Base-by-base conservation (phyloP, 2,329 filamentous ascomycete species). In the Pseudogymnoascus sp. region DNA sequence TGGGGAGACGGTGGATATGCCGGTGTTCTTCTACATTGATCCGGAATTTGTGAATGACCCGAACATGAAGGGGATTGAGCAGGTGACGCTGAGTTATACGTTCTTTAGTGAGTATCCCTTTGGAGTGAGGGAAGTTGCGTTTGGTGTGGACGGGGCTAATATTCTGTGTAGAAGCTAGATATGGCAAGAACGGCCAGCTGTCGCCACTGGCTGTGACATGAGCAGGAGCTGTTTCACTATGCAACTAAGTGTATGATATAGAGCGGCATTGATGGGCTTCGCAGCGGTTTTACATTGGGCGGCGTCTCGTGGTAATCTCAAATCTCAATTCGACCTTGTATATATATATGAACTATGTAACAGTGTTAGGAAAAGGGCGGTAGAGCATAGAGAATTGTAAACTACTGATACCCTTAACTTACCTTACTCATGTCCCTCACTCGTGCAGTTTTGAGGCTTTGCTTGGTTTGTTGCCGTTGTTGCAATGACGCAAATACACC, bases 11-110 rank as follows among this genome's bases (percentile, higher is more conserved):
- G 95, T 99, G 61, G 95, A 99, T 75, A 99, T 99, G 96, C 96
- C 95, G 0, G 96, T 99, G 0, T 99, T 99, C 77, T 99, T 99
- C 78, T 99, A 97, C 76, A 89, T 99, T 67, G 95, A 99, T 72
- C 95, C 95, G 0, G 95, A 97, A 73, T 88, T 99, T 78, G 82
- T 93, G 64, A 93, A 89, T 69, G 95, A 99, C 75, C 80, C 93
- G 60, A 93, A 89, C 67, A 97, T 97, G 93, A 90, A 84, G 76
- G 90, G 89, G 0, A 91, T 99, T 66, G 91, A 97, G 78, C 96
- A 93, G 1, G 92, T 99, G 62, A 99, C 95, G 35, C 76, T 99
- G 71, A 96, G 88, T 69, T 99, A 99, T 78, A 99, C 95, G 0
- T 99, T 99, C 75, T 99, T 99, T 76, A 99, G 92, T 96, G 79